phyloP scores from a whole-genome alignment of 257 asterid genomes.

The Solanum peruvianum region DNA sequence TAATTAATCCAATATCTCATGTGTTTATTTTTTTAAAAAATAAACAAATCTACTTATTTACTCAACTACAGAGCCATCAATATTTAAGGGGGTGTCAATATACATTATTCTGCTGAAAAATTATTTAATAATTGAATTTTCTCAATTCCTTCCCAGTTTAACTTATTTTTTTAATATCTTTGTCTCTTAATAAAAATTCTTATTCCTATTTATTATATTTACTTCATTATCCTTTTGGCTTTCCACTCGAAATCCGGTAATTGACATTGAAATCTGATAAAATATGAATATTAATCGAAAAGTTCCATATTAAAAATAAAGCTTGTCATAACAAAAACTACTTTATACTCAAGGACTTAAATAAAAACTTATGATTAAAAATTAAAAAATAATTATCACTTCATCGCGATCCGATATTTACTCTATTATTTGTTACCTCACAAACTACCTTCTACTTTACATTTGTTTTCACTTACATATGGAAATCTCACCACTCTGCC shows the following conservation, averaged over 20 bases:
- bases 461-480: constrained; percentile 13
- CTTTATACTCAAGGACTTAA: rapidly evolving
- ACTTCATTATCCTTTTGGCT: not conserved
- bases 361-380: rapidly evolving
- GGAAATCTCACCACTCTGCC: constrained; percentile 25
- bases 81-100: not conserved
- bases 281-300: rapidly evolving
- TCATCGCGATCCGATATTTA: not conserved
- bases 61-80: not conserved
- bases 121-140: not conserved
- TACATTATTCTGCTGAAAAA: not conserved
- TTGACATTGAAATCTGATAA: rapidly evolving
- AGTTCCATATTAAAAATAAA: too few species aligned
- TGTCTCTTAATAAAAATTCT: not conserved
- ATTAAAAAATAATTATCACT: too few species aligned
- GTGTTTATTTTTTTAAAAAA: too few species aligned
- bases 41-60: not conserved
- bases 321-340: rapidly evolving
- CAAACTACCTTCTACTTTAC: not conserved
- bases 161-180: not conserved
- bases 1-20: not conserved
- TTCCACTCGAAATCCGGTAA: too few species aligned
- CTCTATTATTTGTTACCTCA: not conserved
- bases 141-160: not conserved
- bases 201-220: not conserved